Evolutionary conservation across 2,329 filamentous ascomycete genomes (phyloP), one percentile per base, ranked within the genome.

Genomic region (Epichloe uncinata): DNA sequence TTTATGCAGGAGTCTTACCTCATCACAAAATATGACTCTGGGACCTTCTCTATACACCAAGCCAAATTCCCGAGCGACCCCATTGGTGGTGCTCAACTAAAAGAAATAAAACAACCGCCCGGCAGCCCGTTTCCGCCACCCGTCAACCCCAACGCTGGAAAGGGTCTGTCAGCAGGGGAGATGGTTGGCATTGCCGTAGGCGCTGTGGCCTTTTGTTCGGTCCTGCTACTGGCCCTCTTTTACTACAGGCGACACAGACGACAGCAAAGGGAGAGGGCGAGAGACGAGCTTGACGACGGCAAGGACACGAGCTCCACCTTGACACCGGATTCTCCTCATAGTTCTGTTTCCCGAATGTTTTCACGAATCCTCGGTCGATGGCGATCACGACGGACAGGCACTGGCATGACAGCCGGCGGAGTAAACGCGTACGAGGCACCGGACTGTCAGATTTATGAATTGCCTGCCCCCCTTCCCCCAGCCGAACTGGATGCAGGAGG

Each of bases 1-100:
- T 87, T 87, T 55, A 66, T 88, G 49, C 84, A 87, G 60, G 83
- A 87, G 63, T 75, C 82, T 2, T 81, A 81, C 52, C 62, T 81
- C 5, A 70, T 78, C 34, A 77, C 73, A 26, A 73, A 73, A 54
- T 81, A 79, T 57, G 78, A 81, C 53, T 69, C 69, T 36, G 67
- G 63, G 15, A 61, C 62, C 12, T 81, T 79, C 59, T 75, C 74
- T 1, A 57, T 84, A 22, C 72, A 79, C 49, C 74, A 80, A 56
- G 78, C 78, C 9, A 57, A 58, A 47, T 75, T 79, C 58, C 72
- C 78, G n/a, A 55, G 66, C 44, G 60, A 70, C 12, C 66, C 71
- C 2, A 53, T 59, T 35, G 61, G 53, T 12, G 68, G 69, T 53
- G 69, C 66, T 30, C 69, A 66, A 36, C 60, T 76, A 30, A 59